Conservation (phyloP, 495 filamentous ascomycete genomes). For the Apiosordaria backusii region DNA sequence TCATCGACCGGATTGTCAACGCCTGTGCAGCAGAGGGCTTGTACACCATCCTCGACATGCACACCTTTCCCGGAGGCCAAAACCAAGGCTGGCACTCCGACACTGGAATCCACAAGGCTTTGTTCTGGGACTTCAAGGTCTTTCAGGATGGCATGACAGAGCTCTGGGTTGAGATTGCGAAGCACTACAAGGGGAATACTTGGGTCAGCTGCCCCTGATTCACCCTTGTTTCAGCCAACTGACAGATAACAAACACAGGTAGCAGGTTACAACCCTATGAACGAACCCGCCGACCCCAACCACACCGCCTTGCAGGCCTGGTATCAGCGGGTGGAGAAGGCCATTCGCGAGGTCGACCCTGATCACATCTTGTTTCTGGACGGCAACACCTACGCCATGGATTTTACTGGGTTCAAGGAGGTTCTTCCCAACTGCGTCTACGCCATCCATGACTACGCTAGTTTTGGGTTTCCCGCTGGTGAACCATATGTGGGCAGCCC, state of each 20-base stretch:
- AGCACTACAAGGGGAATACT: constrained; percentile 53
- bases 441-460: constrained; percentile 59
- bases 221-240: not conserved
- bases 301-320: constrained; percentile 53
- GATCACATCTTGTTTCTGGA: constrained; percentile 63
- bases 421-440: constrained; percentile 54
- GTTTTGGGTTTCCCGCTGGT: constrained; percentile 55
- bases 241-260: not conserved
- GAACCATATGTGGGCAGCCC: constrained; percentile 49
- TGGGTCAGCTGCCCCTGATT: constrained; percentile 10
- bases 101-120: constrained; percentile 49
- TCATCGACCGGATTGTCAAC: constrained; percentile 57
- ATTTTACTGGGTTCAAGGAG: constrained; percentile 38
- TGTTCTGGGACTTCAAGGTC: constrained; percentile 63
- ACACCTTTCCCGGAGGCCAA: constrained; percentile 61
- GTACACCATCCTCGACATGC: constrained; percentile 63
- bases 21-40: constrained; percentile 54
- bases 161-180: constrained; percentile 58
- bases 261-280: constrained; percentile 65
- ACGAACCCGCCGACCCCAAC: constrained; percentile 60
- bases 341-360: constrained; percentile 56
- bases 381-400: constrained; percentile 63
- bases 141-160: constrained; percentile 58
- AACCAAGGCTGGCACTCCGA: constrained; percentile 66
- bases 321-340: constrained; percentile 56